Conservation (phyloP, 345 rosid genomes). For the Acer campestre region DNA sequence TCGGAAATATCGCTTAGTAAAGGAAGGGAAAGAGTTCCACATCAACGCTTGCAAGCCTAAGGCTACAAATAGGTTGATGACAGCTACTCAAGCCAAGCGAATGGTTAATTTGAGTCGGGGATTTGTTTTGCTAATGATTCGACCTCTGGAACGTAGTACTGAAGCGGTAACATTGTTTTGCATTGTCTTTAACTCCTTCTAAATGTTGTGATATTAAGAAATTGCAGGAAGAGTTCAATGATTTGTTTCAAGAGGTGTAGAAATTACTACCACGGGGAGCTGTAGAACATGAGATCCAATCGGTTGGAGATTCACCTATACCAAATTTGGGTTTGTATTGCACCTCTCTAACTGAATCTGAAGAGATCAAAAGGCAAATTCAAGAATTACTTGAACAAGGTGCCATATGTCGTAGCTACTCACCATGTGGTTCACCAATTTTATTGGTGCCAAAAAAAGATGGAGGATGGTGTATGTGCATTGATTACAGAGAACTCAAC, state of each 20-base stretch:
- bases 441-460: too few species aligned
- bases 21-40: constrained; percentile 4
- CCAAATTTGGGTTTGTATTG: not conserved
- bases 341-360: too few species aligned
- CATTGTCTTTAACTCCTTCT: too few species aligned
- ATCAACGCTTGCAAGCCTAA: not conserved
- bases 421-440: too few species aligned
- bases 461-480: too few species aligned
- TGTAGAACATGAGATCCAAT: not conserved
- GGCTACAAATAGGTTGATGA: not conserved
- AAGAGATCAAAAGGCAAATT: too few species aligned
- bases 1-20: not conserved
- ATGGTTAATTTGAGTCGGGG: not conserved
- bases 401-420: too few species aligned
- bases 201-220: too few species aligned
- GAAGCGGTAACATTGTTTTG: too few species aligned
- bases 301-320: not conserved
- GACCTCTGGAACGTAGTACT: not conserved
- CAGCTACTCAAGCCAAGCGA: not conserved
- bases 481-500: not conserved
- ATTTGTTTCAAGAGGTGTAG: too few species aligned
- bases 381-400: too few species aligned
- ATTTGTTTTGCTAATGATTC: not conserved
- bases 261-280: not conserved
- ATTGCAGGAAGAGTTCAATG: too few species aligned